Evolutionary conservation across 1,284 basidiomycete species (phyloP).

Genomic region (Neonothopanus nambi): DNA sequence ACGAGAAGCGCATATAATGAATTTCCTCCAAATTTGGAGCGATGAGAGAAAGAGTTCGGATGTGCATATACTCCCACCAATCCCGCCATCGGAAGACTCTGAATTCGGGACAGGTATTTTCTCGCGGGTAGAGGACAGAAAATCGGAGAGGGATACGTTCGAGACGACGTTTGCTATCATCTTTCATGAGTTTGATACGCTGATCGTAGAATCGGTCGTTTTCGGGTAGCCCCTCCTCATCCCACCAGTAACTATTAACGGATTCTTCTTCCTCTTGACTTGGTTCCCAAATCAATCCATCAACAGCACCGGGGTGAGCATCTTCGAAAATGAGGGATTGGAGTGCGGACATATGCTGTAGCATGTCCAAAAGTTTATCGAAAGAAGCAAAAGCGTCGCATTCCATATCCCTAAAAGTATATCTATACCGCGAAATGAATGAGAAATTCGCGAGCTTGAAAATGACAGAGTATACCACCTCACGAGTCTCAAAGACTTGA

Average conservation of each 20-base stretch:
- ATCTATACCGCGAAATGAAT: background rate
- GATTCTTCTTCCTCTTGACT: background rate
- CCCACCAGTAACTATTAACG: background rate
- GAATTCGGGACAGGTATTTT: background rate
- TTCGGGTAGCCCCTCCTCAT: background rate
- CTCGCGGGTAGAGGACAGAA: background rate
- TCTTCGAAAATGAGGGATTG: background rate
- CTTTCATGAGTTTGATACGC: background rate
- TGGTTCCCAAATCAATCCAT: background rate
- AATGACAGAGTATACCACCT: background rate
- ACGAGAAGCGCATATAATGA: background rate
- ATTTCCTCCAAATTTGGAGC: background rate
- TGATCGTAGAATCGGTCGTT: background rate
- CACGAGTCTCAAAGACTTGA: background rate
- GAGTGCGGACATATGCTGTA: background rate
- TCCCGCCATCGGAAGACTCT: background rate
- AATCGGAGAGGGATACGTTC: background rate
- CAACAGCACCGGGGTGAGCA: background rate
- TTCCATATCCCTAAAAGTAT: background rate
- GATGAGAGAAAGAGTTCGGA: background rate
- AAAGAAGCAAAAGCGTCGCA: background rate
- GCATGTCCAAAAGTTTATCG: background rate
- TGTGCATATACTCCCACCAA: background rate
- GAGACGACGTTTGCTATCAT: background rate
- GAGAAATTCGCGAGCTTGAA: background rate